These are phyloP conservation scores for Trypanosoma cruzi DNA, from an alignment of 208 protist species.

Conservation along the genomic window DNA sequence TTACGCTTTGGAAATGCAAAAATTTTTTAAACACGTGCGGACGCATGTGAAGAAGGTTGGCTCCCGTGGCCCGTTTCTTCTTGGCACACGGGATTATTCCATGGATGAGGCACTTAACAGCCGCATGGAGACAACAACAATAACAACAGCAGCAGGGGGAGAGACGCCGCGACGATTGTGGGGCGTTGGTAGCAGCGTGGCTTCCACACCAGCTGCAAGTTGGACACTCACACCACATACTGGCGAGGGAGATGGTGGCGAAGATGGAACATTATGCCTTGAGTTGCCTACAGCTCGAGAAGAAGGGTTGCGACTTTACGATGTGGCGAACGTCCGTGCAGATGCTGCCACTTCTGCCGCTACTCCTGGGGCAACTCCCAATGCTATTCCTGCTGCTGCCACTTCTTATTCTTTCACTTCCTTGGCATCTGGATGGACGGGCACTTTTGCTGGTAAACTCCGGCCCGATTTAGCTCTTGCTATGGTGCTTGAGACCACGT, in stretches of 20 bases:
- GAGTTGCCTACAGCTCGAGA: slow-evolving; percentile 49
- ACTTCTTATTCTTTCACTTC: slow-evolving; percentile 40
- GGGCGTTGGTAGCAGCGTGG: slow-evolving; percentile 1
- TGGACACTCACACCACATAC: slow-evolving; percentile 8
- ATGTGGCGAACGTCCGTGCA: background rate
- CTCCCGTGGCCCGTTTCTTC: slow-evolving; percentile 37
- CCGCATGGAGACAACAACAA: slow-evolving; percentile 16
- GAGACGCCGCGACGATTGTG: slow-evolving; percentile 4
- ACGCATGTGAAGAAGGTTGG: slow-evolving; percentile 59
- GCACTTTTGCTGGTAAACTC: slow-evolving; percentile 42
- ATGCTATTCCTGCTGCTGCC: too few species aligned
- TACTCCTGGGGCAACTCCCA: too few species aligned
- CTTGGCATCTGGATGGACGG: slow-evolving; percentile 15
- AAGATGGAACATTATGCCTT: slow-evolving; percentile 43
- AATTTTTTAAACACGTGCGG: slow-evolving; percentile 77
- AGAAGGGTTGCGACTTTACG: slow-evolving; percentile 52
- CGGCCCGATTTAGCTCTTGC: slow-evolving; percentile 80
- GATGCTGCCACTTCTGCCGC: slow-evolving; percentile 7
- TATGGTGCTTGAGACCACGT: slow-evolving; percentile 68
- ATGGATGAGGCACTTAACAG: slow-evolving; percentile 36
- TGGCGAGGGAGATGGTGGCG: slow-evolving; percentile 6
- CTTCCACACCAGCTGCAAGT: slow-evolving; percentile 10
- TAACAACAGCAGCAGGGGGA: too few species aligned
- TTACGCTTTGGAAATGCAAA: slow-evolving; percentile 67
- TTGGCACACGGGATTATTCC: slow-evolving; percentile 53